Conservation (phyloP, 306 rosid species). For the Echinosophora koreensis region DNA sequence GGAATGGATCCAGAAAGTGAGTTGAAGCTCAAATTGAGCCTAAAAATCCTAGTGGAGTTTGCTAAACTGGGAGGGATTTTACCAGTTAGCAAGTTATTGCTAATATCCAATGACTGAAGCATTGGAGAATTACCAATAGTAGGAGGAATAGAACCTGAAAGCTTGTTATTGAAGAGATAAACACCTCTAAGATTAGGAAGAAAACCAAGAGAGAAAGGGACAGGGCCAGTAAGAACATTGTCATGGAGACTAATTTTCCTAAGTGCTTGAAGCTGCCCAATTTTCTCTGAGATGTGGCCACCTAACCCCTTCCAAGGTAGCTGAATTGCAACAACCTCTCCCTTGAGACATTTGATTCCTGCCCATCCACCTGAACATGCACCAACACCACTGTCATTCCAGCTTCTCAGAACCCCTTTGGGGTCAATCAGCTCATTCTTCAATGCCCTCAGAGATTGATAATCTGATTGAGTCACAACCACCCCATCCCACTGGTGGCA, state of each 20-base stretch:
- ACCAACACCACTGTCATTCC: slow-evolving; percentile 83
- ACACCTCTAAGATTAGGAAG: slow-evolving; percentile 89
- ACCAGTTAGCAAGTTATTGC: slow-evolving; percentile 77
- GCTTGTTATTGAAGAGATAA: slow-evolving; percentile 86
- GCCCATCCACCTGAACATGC: slow-evolving; percentile 93
- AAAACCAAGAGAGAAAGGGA: slow-evolving; percentile 75
- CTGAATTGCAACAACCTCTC: slow-evolving; percentile 89
- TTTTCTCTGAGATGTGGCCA: slow-evolving; percentile 78
- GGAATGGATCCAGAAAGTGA: slow-evolving; percentile 85
- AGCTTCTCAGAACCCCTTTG: slow-evolving; percentile 74
- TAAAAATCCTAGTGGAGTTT: slow-evolving; percentile 67
- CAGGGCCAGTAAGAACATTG: slow-evolving; percentile 65
- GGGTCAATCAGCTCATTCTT: slow-evolving; percentile 69
- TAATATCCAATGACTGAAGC: slow-evolving; percentile 88
- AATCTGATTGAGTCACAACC: slow-evolving; percentile 65
- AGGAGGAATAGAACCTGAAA: slow-evolving; percentile 86
- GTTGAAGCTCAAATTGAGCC: slow-evolving; percentile 85
- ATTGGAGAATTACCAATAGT: slow-evolving; percentile 75
- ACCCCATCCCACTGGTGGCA: slow-evolving; percentile 71
- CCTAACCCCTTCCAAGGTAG: slow-evolving; percentile 94
- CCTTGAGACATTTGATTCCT: slow-evolving; percentile 90
- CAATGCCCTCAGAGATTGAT: slow-evolving; percentile 71
- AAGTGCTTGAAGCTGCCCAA: slow-evolving; percentile 80
- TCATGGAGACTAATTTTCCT: slow-evolving; percentile 87
- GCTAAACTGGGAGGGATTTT: slow-evolving; percentile 74